Evolutionary conservation across 768 basidiomycete genomes (phyloP).

Genomic region (Amanita fuliginea): DNA sequence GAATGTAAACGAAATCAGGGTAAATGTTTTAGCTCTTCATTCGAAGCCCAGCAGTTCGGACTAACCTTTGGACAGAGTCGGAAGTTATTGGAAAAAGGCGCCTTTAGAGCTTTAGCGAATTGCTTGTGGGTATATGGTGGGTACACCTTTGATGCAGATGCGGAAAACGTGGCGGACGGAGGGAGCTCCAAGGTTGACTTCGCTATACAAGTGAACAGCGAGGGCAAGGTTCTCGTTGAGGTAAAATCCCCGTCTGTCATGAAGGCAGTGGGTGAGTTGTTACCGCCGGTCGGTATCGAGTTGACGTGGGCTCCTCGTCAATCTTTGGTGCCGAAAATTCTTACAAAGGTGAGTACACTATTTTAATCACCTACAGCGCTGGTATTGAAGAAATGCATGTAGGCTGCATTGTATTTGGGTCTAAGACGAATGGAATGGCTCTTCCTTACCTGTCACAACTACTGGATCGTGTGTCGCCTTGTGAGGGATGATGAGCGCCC

Average conservation of each 20-base stretch:
- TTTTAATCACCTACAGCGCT: constrained; percentile 7
- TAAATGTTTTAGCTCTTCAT: constrained; percentile 3
- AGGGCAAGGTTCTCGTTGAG: constrained; percentile 8
- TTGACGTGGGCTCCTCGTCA: constrained; percentile 8
- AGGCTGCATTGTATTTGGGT: constrained; percentile 12
- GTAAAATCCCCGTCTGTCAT: constrained; percentile 13
- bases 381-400: constrained; percentile 4
- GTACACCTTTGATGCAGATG: not conserved
- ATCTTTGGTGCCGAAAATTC: constrained; percentile 7
- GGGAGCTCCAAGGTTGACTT: constrained; percentile 11
- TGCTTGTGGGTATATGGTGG: constrained; percentile 6
- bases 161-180: constrained; percentile 7
- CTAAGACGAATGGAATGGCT: constrained; percentile 12
- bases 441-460: constrained; percentile 13
- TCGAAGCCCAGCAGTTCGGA: constrained; percentile 7
- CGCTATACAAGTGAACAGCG: constrained; percentile 8
- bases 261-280: not conserved
- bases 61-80: constrained; percentile 8
- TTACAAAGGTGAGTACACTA: constrained; percentile 7
- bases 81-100: constrained; percentile 2
- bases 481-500: constrained; percentile 12
- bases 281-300: constrained; percentile 8
- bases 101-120: constrained; percentile 1
- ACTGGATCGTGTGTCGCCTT: constrained; percentile 14
- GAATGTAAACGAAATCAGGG: constrained; percentile 8